Base-by-base conservation (phyloP, 2,329 filamentous ascomycete species). In the Parafenestella ontariensis region DNA sequence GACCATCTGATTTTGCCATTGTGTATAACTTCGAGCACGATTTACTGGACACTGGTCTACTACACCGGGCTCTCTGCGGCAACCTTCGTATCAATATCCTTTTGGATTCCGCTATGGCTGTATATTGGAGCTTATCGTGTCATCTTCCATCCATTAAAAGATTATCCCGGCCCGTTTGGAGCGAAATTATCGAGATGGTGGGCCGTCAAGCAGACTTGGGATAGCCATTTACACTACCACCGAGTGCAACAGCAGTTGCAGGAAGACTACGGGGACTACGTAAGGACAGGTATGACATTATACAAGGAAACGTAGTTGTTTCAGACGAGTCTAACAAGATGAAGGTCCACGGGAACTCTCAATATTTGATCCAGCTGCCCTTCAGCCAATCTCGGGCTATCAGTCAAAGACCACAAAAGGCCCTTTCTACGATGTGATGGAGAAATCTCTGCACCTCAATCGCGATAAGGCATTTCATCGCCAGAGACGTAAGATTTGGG, bases 401-500 rank as follows among this genome's bases (percentile, higher is more conserved):
- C 56, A 62, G 13, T 64, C 67, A 3, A 62, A 57, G 34, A 72
- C 66, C 11, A 59, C 46, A 7, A 73, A 73, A 46, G 65, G 64
- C 0, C 59, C 64, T 0, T 71, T 60, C 47, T 73, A 69, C 44
- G 55, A 64, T 41, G 52, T 65, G 8, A 53, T 61, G 42, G 64
- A 69, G 15, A 54, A 42, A 18, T 67, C 66, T 4, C 45, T 71
- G 15, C 64, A 71, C 34, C 58, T 65, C 31, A 73, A 62, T 37
- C 64, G 70, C 17, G 60, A 72, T 46, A 65, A 57, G 41, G 21
- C 39, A 0, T 68, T 60, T 40, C 70, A 73, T 48, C 61, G 62
- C 10, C 58, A 66, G 40, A 54, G 68, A 13, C 63, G 71, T 18
- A 62, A 55, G 26, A 48, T 68, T n/a, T 72, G 69, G 69, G 68